These are phyloP conservation scores for Paramecium primaurelia DNA, from an alignment of 73 alveolate species.

Conservation along the genomic window DNA sequence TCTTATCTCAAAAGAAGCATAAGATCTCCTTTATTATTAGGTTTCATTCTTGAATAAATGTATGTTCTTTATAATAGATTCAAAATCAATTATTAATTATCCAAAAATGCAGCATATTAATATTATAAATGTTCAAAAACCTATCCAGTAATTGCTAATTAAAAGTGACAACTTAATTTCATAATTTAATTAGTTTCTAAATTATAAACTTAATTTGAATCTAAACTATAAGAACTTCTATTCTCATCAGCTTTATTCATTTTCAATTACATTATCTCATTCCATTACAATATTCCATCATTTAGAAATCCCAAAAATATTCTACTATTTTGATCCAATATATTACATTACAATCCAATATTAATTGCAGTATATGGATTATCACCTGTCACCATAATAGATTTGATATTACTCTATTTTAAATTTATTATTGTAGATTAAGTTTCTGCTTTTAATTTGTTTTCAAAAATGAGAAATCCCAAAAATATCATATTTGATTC, in stretches of 20 bases:
- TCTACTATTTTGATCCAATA: constrained; percentile 66
- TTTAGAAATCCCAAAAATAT: constrained; percentile 67
- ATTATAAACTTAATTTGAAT: not conserved
- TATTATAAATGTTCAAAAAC: constrained; percentile 1
- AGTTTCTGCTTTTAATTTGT: constrained; percentile 77
- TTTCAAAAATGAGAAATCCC: constrained; percentile 78
- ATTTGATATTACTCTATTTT: constrained; percentile 57
- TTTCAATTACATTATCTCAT: not conserved
- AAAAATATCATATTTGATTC: constrained; percentile 67
- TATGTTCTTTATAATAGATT: not conserved
- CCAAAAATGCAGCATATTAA: not conserved
- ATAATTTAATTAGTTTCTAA: not conserved
- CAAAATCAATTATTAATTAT: not conserved
- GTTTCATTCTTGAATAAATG: constrained; percentile 76
- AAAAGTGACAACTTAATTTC: not conserved
- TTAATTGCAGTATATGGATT: constrained; percentile 77
- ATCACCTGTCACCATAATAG: constrained; percentile 84
- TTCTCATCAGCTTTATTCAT: not conserved
- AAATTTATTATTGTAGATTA: constrained; percentile 56
- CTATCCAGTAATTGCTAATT: constrained; percentile 54
- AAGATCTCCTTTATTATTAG: constrained; percentile 65
- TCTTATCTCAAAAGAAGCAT: constrained; percentile 61
- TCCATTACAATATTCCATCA: constrained; percentile 65
- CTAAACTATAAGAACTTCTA: constrained; percentile 4
- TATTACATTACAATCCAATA: constrained; percentile 71